These are phyloP conservation scores for Ceratocystis alfenasii DNA, from an alignment of 2,329 filamentous ascomycete genomes.

Conservation along the genomic window DNA sequence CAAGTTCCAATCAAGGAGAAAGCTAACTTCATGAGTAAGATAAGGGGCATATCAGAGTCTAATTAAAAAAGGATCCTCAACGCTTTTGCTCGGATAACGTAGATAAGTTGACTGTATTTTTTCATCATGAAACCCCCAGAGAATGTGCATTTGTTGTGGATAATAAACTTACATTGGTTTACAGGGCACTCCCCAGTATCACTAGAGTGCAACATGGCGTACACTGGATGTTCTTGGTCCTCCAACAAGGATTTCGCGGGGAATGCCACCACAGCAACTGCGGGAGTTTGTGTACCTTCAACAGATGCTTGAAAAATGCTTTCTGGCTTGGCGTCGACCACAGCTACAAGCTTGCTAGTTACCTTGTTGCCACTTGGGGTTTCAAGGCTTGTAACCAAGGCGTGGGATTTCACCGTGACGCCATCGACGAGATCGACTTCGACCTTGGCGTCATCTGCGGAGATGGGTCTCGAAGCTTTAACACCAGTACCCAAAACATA, in stretches of 20 bases:
- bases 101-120: slow-evolving; percentile 74
- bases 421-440: slow-evolving; percentile 17
- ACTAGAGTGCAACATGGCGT: slow-evolving; percentile 63
- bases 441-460: slow-evolving; percentile 23
- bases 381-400: slow-evolving; percentile 35
- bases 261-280: slow-evolving; percentile 58
- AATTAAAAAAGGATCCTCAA: slow-evolving; percentile 64
- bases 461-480: slow-evolving; percentile 28
- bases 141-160: slow-evolving; percentile 22
- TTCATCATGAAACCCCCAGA: slow-evolving; percentile 65
- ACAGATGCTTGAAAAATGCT: slow-evolving; percentile 56
- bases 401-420: slow-evolving; percentile 43
- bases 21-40: slow-evolving; percentile 22
- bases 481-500: slow-evolving; percentile 74
- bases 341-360: slow-evolving; percentile 41
- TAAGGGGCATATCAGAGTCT: slow-evolving; percentile 58
- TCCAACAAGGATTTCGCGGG: slow-evolving; percentile 39
- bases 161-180: slow-evolving; percentile 68
- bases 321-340: slow-evolving; percentile 55
- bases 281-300: slow-evolving; percentile 65
- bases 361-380: slow-evolving; percentile 3
- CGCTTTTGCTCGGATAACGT: slow-evolving; percentile 91
- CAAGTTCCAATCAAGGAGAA: slow-evolving; percentile 14
- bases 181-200: slow-evolving; percentile 84
- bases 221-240: slow-evolving; percentile 38